Percentiles rank a stretch among this genome's conserved stretches.
phyloP scores from a whole-genome alignment of 768 basidiomycete species.

The Lactifluus rugatus region DNA sequence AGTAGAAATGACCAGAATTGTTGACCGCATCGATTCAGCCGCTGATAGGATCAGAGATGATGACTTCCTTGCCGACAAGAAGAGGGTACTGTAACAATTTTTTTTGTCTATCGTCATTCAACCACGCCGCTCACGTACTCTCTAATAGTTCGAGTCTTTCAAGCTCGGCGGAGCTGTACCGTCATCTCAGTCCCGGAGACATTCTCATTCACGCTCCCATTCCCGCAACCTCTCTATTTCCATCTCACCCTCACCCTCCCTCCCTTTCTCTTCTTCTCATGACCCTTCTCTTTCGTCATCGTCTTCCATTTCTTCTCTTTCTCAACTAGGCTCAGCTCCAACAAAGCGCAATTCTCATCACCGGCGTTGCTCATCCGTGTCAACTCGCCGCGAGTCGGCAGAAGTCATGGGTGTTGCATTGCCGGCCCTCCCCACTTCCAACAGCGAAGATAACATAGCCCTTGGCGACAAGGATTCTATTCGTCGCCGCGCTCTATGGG shows the following conservation, averaged over 20 bases:
- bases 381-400: conserved; percentile 81
- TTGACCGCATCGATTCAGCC: conserved; percentile 32
- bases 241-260: conserved; percentile 24
- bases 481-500: conserved; percentile 73
- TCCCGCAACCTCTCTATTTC: conserved; percentile 58
- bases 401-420: conserved; percentile 82
- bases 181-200: conserved; percentile 32
- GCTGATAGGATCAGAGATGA: conserved; percentile 26
- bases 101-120: not conserved
- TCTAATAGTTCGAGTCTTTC: conserved; percentile 58
- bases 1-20: conserved; percentile 22
- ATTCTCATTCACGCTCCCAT: conserved; percentile 56
- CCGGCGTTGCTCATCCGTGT: conserved; percentile 76
- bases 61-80: conserved; percentile 30
- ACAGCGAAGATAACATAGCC: conserved; percentile 58
- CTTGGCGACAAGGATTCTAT: conserved; percentile 69
- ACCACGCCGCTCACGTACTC: not conserved
- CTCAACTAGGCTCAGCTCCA: conserved; percentile 26
- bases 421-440: conserved; percentile 51
- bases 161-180: conserved; percentile 43
- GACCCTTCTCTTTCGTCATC: conserved; percentile 26
- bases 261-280: conserved; percentile 30
- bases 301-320: conserved; percentile 28
- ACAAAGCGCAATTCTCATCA: conserved; percentile 71
- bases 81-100: conserved; percentile 32